phyloP scores from a whole-genome alignment of 2,329 filamentous ascomycete genomes.

The Trichoderma endophyticum region DNA sequence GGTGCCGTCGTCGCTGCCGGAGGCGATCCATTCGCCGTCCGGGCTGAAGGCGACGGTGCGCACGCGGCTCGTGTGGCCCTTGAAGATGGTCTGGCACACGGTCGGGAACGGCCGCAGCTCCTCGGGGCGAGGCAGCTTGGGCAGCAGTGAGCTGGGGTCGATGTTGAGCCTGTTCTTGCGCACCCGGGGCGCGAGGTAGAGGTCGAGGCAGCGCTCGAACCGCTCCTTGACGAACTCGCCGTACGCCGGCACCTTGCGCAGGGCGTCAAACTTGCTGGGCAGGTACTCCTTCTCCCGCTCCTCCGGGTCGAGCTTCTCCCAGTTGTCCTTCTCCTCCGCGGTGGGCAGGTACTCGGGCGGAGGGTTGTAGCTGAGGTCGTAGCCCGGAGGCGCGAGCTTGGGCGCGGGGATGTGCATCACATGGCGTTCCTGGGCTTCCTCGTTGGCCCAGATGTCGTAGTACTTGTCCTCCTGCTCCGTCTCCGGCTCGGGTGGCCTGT shows the following conservation, averaged over 20 bases:
- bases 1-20: slow-evolving; percentile 90
- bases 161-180: slow-evolving; percentile 95
- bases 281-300: slow-evolving; percentile 88
- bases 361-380: slow-evolving; percentile 95
- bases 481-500: slow-evolving; percentile 67
- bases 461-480: slow-evolving; percentile 63
- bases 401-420: slow-evolving; percentile 94
- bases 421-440: slow-evolving; percentile 76
- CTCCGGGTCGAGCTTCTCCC: slow-evolving; percentile 84
- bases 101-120: slow-evolving; percentile 95
- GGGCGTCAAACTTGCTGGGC: slow-evolving; percentile 74
- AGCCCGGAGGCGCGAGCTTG: slow-evolving; percentile 87
- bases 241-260: slow-evolving; percentile 91
- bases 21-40: slow-evolving; percentile 79
- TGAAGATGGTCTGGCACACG: slow-evolving; percentile 79
- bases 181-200: slow-evolving; percentile 90
- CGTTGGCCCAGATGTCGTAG: slow-evolving; percentile 95
- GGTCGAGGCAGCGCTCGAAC: slow-evolving; percentile 90
- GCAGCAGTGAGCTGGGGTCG: slow-evolving; percentile 86
- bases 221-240: slow-evolving; percentile 88
- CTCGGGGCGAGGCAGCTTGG: slow-evolving; percentile 88
- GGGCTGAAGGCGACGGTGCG: slow-evolving; percentile 83
- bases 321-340: slow-evolving; percentile 75
- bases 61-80: slow-evolving; percentile 84
- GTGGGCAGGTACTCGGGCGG: slow-evolving; percentile 91